Conservation (phyloP, 108 stramenopile genomes). For the Pseudonitzschia multistriata region DNA sequence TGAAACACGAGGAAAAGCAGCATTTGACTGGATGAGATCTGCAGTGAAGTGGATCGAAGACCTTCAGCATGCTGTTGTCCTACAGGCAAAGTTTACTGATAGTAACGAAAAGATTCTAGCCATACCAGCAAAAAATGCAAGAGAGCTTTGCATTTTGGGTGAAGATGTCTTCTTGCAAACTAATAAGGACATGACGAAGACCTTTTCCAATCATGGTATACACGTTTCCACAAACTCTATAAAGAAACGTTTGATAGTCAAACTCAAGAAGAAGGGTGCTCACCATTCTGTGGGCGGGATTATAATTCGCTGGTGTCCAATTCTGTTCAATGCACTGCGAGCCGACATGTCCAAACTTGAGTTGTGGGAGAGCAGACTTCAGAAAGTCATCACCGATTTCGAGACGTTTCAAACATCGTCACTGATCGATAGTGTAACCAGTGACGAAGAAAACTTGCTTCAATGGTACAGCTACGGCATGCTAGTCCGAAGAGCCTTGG, state of each 20-base stretch:
- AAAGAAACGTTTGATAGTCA: constrained; percentile 44
- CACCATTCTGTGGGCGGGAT: constrained; percentile 58
- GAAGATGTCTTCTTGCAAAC: constrained; percentile 50
- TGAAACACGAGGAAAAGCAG: constrained; percentile 62
- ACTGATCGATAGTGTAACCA: background rate
- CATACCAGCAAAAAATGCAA: constrained; percentile 26
- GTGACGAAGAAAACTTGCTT: constrained; percentile 14
- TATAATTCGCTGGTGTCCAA: constrained; percentile 64
- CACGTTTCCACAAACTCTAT: constrained; percentile 48
- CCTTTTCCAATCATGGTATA: constrained; percentile 51
- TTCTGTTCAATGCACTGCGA: constrained; percentile 64
- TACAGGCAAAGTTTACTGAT: constrained; percentile 1
- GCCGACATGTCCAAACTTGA: constrained; percentile 47
- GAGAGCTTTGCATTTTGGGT: constrained; percentile 42
- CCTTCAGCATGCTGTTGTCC: constrained; percentile 36
- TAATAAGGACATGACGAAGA: constrained; percentile 54
- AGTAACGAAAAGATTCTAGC: constrained; percentile 20
- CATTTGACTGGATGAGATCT: constrained; percentile 70
- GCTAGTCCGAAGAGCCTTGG: constrained; percentile 36
- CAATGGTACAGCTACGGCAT: constrained; percentile 34
- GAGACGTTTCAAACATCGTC: constrained; percentile 19
- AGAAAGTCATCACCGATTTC: constrained; percentile 15
- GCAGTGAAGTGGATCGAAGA: constrained; percentile 66
- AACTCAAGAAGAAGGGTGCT: constrained; percentile 56
- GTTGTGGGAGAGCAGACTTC: constrained; percentile 37